phyloP scores from a whole-genome alignment of 2,329 filamentous ascomycete species.

The Xylaria digitata region DNA sequence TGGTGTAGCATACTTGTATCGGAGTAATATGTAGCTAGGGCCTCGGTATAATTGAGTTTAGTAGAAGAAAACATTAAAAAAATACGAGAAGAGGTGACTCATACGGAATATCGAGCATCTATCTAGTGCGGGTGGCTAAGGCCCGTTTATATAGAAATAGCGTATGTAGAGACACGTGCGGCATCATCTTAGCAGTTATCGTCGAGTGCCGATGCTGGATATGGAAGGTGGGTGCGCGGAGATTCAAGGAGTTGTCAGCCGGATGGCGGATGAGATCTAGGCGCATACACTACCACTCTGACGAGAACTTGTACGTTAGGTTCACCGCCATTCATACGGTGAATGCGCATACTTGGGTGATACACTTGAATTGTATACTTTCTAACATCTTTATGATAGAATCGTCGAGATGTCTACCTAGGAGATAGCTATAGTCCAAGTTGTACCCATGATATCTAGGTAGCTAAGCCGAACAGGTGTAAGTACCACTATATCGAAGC shows the following conservation, averaged over 20 bases:
- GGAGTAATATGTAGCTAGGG: not conserved
- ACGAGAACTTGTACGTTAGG: constrained; percentile 5
- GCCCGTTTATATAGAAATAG: not conserved
- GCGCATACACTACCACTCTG: constrained; percentile 7
- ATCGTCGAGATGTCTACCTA: too few species aligned
- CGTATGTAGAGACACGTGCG: not conserved
- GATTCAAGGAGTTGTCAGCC: constrained; percentile 22
- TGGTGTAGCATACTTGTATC: not conserved
- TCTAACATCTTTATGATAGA: not conserved
- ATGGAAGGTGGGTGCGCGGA: constrained; percentile 29
- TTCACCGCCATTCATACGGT: constrained; percentile 32
- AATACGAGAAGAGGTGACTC: constrained; percentile 4
- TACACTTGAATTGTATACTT: constrained; percentile 1
- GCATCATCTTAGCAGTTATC: constrained; percentile 12
- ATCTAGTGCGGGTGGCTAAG: too few species aligned
- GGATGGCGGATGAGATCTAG: constrained; percentile 14
- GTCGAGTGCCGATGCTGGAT: constrained; percentile 19
- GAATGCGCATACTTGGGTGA: not conserved
- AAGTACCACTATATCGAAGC: too few species aligned
- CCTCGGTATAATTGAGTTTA: not conserved
- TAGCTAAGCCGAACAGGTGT: too few species aligned
- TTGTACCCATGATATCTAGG: too few species aligned
- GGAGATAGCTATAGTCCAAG: too few species aligned
- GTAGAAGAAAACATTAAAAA: not conserved
- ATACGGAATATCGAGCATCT: not conserved